Evolutionary conservation across 495 filamentous ascomycete species (phyloP).

Genomic region (Usnea hakonensis): DNA sequence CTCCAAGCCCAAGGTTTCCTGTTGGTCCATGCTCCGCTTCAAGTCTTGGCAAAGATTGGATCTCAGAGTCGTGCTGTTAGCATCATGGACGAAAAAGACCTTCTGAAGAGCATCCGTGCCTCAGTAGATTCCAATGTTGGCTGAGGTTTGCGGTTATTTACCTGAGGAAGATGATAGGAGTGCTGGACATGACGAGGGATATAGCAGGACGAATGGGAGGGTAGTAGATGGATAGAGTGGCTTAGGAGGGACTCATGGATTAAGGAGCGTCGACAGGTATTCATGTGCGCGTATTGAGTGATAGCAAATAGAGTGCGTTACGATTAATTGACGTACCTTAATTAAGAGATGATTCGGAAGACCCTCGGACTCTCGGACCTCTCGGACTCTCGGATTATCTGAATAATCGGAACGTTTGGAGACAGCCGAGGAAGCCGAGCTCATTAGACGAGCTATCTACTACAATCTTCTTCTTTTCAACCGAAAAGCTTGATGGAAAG

Average conservation of each 20-base stretch:
- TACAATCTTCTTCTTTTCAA: not conserved
- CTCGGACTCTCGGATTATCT: too few relatives aligned
- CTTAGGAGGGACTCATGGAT: not conserved
- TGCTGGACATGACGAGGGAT: not conserved
- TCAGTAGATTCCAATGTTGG: not conserved
- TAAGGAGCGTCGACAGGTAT: not conserved
- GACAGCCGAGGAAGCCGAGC: too few relatives aligned
- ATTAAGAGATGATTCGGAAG: too few relatives aligned
- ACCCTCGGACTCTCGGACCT: too few relatives aligned
- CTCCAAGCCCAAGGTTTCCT: conserved; percentile 15
- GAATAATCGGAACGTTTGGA: too few relatives aligned
- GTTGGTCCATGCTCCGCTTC: conserved; percentile 9
- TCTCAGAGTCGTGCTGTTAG: not conserved
- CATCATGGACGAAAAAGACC: not conserved
- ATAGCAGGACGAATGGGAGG: not conserved
- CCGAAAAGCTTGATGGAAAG: not conserved
- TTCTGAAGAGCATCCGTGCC: not conserved
- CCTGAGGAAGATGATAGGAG: not conserved
- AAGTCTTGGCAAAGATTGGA: not conserved
- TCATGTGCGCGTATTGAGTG: too few relatives aligned
- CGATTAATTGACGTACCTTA: too few relatives aligned
- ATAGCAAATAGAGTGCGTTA: too few relatives aligned
- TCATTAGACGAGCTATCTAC: too few relatives aligned
- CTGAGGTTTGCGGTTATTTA: conserved; percentile 4
- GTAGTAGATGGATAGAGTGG: not conserved